A percentile compares a stretch with the other conserved stretches of the same genome.
These are phyloP conservation scores for Dioscorea cayenensis DNA, from an alignment of 116 monocot genomes.

Conservation along the genomic window DNA sequence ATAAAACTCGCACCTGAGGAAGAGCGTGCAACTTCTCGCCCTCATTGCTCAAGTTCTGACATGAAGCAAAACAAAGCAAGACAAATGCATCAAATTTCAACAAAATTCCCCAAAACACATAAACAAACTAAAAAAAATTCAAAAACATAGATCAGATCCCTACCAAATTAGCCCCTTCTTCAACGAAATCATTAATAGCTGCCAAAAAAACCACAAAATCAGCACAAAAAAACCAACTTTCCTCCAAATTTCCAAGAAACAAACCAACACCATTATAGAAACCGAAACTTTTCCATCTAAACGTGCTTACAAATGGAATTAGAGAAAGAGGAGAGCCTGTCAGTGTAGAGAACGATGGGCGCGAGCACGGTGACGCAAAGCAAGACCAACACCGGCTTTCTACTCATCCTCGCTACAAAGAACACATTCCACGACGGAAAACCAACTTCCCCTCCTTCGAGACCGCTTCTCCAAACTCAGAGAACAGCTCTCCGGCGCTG, in stretches of 20 bases:
- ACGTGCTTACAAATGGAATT: constrained; percentile 29
- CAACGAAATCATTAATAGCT: constrained; percentile 38
- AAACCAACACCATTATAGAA: neutral
- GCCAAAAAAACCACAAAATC: constrained; percentile 9
- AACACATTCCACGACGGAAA: constrained; percentile 8
- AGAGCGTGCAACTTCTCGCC: constrained; percentile 27
- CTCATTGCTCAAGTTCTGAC: constrained; percentile 34
- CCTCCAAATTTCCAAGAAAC: neutral
- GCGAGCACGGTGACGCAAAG: constrained; percentile 54
- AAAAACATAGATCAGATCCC: neutral
- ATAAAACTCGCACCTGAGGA: constrained; percentile 29
- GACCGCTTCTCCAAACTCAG: neutral
- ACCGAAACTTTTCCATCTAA: neutral
- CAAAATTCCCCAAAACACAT: neutral
- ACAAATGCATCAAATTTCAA: constrained; percentile 1
- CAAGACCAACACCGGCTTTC: constrained; percentile 40
- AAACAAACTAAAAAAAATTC: neutral
- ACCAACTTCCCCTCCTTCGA: neutral
- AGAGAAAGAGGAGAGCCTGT: constrained; percentile 28
- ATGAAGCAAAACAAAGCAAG: neutral
- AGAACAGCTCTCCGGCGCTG: neutral
- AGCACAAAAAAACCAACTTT: neutral
- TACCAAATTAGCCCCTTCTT: constrained; percentile 42
- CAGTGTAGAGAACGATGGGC: constrained; percentile 60
- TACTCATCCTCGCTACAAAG: constrained; percentile 16